Percentiles rank a stretch among this genome's conserved stretches.
phyloP scores from a whole-genome alignment of 495 filamentous ascomycete genomes.

The Xylaria venustula region DNA sequence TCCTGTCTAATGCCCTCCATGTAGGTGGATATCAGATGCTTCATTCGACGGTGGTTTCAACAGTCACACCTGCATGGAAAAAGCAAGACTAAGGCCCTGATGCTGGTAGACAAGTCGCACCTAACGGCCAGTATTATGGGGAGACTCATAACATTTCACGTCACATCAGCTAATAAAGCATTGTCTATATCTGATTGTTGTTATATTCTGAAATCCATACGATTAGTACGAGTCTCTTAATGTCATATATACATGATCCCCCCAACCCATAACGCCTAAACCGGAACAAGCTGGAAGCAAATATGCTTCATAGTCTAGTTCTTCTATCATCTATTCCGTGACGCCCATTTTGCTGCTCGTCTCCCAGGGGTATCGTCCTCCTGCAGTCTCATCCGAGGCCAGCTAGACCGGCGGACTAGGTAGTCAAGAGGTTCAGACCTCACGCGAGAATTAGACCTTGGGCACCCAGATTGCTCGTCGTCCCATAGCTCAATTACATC shows the following conservation, averaged over 20 bases:
- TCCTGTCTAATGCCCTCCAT: too few species aligned
- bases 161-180: too few species aligned
- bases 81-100: too few species aligned
- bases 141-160: too few species aligned
- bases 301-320: not conserved
- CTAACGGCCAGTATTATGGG: too few species aligned
- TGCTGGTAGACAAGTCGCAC: too few species aligned
- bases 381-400: not conserved
- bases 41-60: too few species aligned
- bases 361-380: not conserved
- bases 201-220: too few species aligned
- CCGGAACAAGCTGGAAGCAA: not conserved
- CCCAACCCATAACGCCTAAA: not conserved
- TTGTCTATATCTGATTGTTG: too few species aligned
- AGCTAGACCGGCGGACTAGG: not conserved
- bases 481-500: conserved; percentile 4
- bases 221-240: not conserved
- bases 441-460: not conserved
- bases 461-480: not conserved
- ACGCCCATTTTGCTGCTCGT: conserved; percentile 3
- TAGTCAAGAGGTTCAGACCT: not conserved
- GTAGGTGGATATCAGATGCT: too few species aligned
- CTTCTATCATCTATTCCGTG: conserved; percentile 4
- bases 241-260: not conserved
- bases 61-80: too few species aligned